A percentile compares a stretch with the other conserved stretches of the same genome.
phyloP scores from a whole-genome alignment of 352 stramenopile genomes.

The Phytophthora agathidicida region DNA sequence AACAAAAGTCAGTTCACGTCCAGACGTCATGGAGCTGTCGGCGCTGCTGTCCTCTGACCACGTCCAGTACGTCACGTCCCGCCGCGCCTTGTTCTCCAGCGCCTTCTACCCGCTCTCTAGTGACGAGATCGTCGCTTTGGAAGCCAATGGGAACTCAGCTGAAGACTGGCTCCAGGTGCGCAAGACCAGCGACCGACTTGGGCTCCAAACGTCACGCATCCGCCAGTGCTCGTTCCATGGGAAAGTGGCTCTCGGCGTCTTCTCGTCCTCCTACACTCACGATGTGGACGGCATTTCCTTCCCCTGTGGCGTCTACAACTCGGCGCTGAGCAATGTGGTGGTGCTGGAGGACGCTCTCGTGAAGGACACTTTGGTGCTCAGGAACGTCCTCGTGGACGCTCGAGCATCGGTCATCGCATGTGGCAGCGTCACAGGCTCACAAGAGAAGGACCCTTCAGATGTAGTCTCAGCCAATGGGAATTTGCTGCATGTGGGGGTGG shows the following conservation, averaged over 20 bases:
- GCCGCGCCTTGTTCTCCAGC: constrained; percentile 11
- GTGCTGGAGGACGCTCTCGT: constrained; percentile 83
- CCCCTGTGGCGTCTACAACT: constrained; percentile 66
- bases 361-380: constrained; percentile 66
- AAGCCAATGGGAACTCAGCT: constrained; percentile 74
- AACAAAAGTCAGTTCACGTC: no score
- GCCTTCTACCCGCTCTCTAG: constrained; percentile 50
- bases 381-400: constrained; percentile 50
- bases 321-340: constrained; percentile 60
- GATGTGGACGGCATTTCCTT: constrained; percentile 65
- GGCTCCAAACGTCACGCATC: constrained; percentile 45
- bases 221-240: constrained; percentile 78
- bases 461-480: constrained; percentile 59
- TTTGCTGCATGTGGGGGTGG: constrained; percentile 79
- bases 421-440: constrained; percentile 54
- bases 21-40: no score
- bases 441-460: no score
- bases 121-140: constrained; percentile 53
- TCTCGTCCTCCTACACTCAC: constrained; percentile 37
- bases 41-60: constrained; percentile 37
- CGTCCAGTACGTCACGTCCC: constrained; percentile 33
- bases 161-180: constrained; percentile 64
- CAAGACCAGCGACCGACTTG: constrained; percentile 37
- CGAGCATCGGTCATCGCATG: constrained; percentile 69
- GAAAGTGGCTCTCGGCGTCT: constrained; percentile 62